A percentile compares a stretch with the other conserved stretches of the same genome.
Conservation (phyloP, 805 yeast species). For the Zygotorulaspora florentina region DNA sequence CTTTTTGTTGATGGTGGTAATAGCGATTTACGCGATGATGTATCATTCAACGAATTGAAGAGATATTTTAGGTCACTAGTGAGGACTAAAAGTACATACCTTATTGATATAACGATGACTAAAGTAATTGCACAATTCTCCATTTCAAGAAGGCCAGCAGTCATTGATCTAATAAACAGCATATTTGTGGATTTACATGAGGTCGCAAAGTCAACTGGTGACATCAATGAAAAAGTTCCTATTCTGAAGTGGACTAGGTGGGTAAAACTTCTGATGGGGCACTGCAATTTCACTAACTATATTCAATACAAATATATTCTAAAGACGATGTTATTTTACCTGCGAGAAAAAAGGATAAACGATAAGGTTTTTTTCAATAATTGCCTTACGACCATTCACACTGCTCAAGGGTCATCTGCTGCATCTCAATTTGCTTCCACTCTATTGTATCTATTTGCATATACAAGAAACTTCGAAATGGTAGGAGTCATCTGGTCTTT, state of each 20-base stretch:
- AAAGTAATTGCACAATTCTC: constrained; percentile 23
- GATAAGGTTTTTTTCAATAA: neutral
- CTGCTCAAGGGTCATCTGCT: constrained; percentile 17
- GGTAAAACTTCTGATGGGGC: constrained; percentile 25
- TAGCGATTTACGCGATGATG: constrained; percentile 13
- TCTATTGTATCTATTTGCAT: constrained; percentile 20
- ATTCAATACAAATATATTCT: constrained; percentile 17
- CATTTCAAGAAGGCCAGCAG: constrained; percentile 15
- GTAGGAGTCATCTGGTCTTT: constrained; percentile 33
- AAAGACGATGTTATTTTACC: constrained; percentile 17
- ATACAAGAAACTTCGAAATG: constrained; percentile 12
- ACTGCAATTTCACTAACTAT: constrained; percentile 25
- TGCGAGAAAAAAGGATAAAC: constrained; percentile 11
- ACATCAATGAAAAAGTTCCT: constrained; percentile 9
- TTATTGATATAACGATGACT: constrained; percentile 15
- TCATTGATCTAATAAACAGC: constrained; percentile 17
- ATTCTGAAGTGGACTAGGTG: constrained; percentile 26
- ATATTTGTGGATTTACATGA: constrained; percentile 12
- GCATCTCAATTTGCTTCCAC: constrained; percentile 32
- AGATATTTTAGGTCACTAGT: constrained; percentile 20
- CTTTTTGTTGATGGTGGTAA: constrained; percentile 12
- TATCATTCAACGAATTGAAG: constrained; percentile 18
- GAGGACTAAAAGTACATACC: constrained; percentile 8
- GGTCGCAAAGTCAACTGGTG: neutral
- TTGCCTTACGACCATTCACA: constrained; percentile 7